These are phyloP conservation scores for Fusarium continuum DNA, from an alignment of 2,329 filamentous ascomycete species.

Conservation along the genomic window DNA sequence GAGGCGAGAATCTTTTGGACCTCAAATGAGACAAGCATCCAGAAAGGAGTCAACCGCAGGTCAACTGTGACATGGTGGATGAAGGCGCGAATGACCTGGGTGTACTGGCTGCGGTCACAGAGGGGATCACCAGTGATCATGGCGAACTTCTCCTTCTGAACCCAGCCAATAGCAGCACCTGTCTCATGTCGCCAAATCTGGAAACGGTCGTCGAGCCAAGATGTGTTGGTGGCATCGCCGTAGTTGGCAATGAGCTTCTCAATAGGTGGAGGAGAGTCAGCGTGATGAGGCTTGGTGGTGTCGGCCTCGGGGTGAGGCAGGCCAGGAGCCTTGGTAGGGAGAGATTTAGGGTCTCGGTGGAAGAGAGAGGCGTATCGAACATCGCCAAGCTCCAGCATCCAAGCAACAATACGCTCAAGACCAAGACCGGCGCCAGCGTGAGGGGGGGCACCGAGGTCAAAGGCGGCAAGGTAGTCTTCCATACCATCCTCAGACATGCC, in stretches of 20 bases:
- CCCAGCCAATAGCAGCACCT: conserved; percentile 86
- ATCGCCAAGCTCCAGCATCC: conserved; percentile 86
- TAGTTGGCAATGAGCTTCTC: conserved; percentile 95
- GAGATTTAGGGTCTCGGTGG: conserved; percentile 86
- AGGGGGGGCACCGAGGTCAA: conserved; percentile 87
- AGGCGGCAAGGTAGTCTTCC: conserved; percentile 89
- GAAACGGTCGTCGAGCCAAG: conserved; percentile 90
- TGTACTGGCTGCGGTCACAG: conserved; percentile 81
- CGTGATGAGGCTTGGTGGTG: conserved; percentile 64
- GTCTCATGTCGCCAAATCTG: conserved; percentile 87
- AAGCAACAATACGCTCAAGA: conserved; percentile 86
- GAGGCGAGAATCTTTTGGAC: conserved; percentile 82
- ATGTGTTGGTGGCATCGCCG: conserved; percentile 92
- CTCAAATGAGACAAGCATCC: conserved; percentile 85
- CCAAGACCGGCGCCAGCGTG: conserved; percentile 92
- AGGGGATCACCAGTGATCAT: conserved; percentile 90
- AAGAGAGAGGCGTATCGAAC: conserved; percentile 89
- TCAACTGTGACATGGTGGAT: conserved; percentile 78
- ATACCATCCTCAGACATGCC: conserved; percentile 84
- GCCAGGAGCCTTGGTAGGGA: conserved; percentile 72
- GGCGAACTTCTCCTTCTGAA: conserved; percentile 77
- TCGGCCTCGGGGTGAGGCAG: conserved; percentile 90
- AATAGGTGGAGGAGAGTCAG: conserved; percentile 72
- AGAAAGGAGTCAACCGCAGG: conserved; percentile 77
- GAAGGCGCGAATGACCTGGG: conserved; percentile 76